A percentile compares a stretch with the other conserved stretches of the same genome.
These are phyloP conservation scores for Globisporangium nodosum DNA, from an alignment of 352 stramenopile genomes.

Conservation along the genomic window DNA sequence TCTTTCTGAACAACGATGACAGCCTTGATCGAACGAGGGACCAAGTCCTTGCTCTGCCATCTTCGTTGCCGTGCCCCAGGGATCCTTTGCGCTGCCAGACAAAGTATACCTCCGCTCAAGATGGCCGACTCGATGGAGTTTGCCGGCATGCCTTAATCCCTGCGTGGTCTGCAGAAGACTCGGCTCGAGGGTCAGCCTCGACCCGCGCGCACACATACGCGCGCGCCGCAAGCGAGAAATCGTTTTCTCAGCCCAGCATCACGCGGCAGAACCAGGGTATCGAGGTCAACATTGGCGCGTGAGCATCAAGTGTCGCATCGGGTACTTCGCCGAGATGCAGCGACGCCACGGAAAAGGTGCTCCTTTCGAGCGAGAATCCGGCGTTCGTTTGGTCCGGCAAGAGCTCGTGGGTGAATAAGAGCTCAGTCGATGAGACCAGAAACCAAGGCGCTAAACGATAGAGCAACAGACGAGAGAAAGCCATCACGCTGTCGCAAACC, in stretches of 20 bases:
- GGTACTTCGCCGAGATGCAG: neutral
- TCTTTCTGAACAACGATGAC: too few species aligned
- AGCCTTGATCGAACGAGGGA: too few species aligned
- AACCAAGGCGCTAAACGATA: neutral
- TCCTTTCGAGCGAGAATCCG: neutral
- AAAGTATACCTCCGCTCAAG: too few species aligned
- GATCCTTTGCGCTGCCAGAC: too few species aligned
- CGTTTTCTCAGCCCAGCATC: neutral
- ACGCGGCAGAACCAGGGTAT: neutral
- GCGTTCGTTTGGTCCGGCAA: neutral
- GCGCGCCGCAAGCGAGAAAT: neutral
- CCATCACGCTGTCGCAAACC: neutral
- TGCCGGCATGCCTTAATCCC: too few species aligned
- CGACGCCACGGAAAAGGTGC: neutral
- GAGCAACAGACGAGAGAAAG: neutral
- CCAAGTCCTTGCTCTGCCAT: too few species aligned
- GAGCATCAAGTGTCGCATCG: neutral
- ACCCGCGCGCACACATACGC: neutral
- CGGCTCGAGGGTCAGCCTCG: too few species aligned
- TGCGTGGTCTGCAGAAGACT: too few species aligned
- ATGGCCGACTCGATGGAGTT: too few species aligned
- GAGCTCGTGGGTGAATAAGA: too few species aligned
- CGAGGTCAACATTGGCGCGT: neutral
- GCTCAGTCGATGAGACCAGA: too few species aligned
- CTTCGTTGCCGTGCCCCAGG: too few species aligned